Evolutionary conservation across 2,329 filamentous ascomycete genomes (phyloP).

Genomic region (Phialophora chinensis): DNA sequence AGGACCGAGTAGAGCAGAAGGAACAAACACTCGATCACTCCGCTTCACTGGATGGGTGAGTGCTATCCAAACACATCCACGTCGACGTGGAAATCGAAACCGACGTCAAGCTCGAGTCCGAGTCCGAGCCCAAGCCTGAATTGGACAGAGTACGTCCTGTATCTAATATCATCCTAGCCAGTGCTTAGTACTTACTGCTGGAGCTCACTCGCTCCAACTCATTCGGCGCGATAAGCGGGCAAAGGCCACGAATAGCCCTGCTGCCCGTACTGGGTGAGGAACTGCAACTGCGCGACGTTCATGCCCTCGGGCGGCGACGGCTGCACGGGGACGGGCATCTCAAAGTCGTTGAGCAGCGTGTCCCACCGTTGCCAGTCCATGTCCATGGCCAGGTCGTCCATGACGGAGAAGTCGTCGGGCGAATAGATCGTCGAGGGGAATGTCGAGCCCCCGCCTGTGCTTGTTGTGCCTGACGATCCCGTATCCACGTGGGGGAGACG

Average conservation of each 20-base stretch:
- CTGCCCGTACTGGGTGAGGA: slow-evolving; percentile 14
- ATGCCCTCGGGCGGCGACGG: slow-evolving; percentile 1
- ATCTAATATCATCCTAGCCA: too few relatives aligned
- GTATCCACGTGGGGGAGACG: background rate
- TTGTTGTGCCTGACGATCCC: background rate
- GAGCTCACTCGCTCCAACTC: background rate
- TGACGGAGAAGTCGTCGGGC: slow-evolving; percentile 16
- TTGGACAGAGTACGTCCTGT: too few relatives aligned
- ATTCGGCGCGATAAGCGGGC: background rate
- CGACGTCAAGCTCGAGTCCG: background rate
- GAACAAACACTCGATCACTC: too few relatives aligned
- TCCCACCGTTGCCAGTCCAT: slow-evolving; percentile 38
- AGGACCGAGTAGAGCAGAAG: background rate
- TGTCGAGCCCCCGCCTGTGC: background rate
- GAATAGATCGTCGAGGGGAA: slow-evolving; percentile 13
- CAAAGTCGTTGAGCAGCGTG: slow-evolving; percentile 28
- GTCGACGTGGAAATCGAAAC: background rate
- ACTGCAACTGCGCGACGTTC: slow-evolving; percentile 8
- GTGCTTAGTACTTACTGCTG: background rate
- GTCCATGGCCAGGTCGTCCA: slow-evolving; percentile 29
- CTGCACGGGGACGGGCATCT: slow-evolving; percentile 8
- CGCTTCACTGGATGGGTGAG: background rate
- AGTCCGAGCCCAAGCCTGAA: too few relatives aligned
- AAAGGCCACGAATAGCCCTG: slow-evolving; percentile 18
- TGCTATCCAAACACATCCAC: background rate